These are phyloP conservation scores for Kuraishia ogatae DNA, from an alignment of 805 yeast species.

Conservation along the genomic window DNA sequence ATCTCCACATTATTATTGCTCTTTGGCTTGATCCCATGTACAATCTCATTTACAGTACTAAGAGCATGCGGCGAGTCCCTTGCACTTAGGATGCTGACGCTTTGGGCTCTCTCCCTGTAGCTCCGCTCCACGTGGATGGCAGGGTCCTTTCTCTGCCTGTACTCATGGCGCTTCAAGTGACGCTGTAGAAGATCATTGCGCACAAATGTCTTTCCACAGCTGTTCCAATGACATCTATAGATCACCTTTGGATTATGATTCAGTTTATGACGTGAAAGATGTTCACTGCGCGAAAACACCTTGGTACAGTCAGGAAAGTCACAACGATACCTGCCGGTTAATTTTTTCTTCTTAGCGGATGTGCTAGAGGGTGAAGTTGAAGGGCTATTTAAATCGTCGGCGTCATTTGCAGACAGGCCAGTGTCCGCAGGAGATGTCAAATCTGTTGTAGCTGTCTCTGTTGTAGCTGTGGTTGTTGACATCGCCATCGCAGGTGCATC, in stretches of 20 bases:
- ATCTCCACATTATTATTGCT: too few species aligned
- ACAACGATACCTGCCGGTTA: constrained; percentile 18
- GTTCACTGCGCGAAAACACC: constrained; percentile 53
- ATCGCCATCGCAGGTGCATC: too few species aligned
- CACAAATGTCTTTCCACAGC: constrained; percentile 55
- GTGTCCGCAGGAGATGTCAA: too few species aligned
- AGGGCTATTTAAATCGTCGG: too few species aligned
- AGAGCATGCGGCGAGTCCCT: background rate
- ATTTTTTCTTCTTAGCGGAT: background rate
- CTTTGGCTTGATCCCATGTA: too few species aligned
- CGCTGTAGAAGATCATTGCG: constrained; percentile 45
- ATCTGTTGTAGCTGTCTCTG: too few species aligned
- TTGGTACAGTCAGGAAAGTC: constrained; percentile 43
- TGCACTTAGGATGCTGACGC: background rate
- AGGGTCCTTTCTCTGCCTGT: constrained; percentile 7
- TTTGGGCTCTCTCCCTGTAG: background rate
- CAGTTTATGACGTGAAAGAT: constrained; percentile 52
- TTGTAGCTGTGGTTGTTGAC: too few species aligned
- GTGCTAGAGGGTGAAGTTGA: too few species aligned
- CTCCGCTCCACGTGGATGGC: background rate
- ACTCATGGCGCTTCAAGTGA: constrained; percentile 34
- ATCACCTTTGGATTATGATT: constrained; percentile 52
- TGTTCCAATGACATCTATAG: constrained; percentile 37
- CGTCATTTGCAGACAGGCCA: too few species aligned
- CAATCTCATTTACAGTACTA: background rate